phyloP scores from a whole-genome alignment of 495 filamentous ascomycete genomes.

The Cercophora scortea region DNA sequence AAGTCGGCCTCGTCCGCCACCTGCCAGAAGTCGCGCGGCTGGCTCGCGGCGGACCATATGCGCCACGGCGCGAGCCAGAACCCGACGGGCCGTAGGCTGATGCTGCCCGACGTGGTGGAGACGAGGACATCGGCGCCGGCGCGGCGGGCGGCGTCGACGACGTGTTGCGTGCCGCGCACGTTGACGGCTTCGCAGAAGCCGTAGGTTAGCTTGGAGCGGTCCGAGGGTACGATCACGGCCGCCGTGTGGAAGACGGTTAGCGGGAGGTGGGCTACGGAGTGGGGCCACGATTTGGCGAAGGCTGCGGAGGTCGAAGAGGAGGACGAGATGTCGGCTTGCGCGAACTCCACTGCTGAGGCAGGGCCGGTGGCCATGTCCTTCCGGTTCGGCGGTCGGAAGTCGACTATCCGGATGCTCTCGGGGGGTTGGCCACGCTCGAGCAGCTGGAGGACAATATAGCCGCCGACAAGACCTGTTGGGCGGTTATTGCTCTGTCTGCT shows the following conservation, averaged over 20 bases:
- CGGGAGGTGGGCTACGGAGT: conserved; percentile 21
- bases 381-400: conserved; percentile 28
- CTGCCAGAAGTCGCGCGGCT: conserved; percentile 38
- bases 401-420: conserved; percentile 32
- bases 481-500: background rate
- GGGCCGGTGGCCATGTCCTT: conserved; percentile 26
- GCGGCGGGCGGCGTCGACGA: conserved; percentile 43
- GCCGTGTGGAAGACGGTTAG: conserved; percentile 40
- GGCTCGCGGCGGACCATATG: background rate
- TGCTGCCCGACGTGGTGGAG: conserved; percentile 51
- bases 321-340: conserved; percentile 34
- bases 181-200: conserved; percentile 41
- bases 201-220: conserved; percentile 28
- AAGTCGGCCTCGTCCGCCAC: conserved; percentile 39
- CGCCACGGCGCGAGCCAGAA: conserved; percentile 46
- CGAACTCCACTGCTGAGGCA: conserved; percentile 27
- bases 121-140: conserved; percentile 47
- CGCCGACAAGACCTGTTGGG: conserved; percentile 31
- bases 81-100: conserved; percentile 37
- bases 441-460: conserved; percentile 37
- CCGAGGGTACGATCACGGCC: conserved; percentile 36
- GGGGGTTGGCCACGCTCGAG: conserved; percentile 33
- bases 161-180: conserved; percentile 50
- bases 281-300: conserved; percentile 29
- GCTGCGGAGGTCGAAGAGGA: conserved; percentile 22